Conservation (phyloP, 2,329 filamentous ascomycete species). For the Ophiostoma novo-ulmi region DNA sequence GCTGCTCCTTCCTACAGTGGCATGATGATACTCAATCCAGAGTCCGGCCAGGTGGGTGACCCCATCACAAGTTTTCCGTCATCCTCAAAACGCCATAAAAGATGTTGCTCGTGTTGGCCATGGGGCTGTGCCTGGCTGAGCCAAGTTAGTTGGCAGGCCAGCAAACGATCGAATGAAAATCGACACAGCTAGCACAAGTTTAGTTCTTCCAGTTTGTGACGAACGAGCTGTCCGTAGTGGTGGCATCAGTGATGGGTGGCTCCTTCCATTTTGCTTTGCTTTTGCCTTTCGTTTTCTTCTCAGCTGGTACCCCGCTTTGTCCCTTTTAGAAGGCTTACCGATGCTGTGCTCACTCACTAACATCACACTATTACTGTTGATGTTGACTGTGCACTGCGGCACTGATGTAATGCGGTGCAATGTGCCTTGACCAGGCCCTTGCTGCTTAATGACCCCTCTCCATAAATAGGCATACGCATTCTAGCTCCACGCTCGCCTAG, state of each 20-base stretch:
- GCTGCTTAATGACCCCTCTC: background rate
- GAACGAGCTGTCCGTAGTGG: background rate
- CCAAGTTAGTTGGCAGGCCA: background rate
- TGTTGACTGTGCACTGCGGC: background rate
- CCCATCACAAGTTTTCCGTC: background rate
- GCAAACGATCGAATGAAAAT: conserved; percentile 4
- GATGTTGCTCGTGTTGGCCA: background rate
- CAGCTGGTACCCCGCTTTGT: background rate
- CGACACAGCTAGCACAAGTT: background rate
- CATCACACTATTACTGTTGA: background rate
- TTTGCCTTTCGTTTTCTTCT: background rate
- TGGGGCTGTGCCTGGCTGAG: conserved; percentile 2
- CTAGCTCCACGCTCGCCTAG: background rate
- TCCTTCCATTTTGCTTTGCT: background rate
- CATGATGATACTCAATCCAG: background rate
- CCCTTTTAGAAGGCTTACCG: background rate
- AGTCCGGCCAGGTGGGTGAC: too few species aligned
- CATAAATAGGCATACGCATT: background rate
- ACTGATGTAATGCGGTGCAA: conserved; percentile 4
- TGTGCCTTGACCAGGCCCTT: background rate
- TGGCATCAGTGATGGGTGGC: background rate
- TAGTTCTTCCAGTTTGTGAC: background rate
- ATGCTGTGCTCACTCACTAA: background rate
- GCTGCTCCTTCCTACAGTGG: background rate
- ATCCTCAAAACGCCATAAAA: background rate